A percentile compares a stretch with the other conserved stretches of the same genome.
Evolutionary conservation across 495 filamentous ascomycete genomes (phyloP).

Genomic region (Usnea hakonensis): DNA sequence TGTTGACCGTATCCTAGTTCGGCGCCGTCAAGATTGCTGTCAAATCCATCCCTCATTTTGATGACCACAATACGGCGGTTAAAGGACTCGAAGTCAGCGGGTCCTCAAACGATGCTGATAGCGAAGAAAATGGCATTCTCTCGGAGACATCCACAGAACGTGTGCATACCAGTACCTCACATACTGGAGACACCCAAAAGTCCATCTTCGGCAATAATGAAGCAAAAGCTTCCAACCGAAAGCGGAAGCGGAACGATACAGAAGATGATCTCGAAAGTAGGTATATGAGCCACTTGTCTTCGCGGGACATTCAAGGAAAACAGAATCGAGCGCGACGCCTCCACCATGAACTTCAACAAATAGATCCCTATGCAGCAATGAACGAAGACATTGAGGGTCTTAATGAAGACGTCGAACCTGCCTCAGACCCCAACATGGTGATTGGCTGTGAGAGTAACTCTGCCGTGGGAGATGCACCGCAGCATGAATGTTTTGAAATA

Average conservation of each 20-base stretch:
- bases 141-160: neutral
- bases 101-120: neutral
- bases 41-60: neutral
- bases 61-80: too few relatives aligned
- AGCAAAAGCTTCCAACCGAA: conserved; percentile 42
- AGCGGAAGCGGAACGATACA: conserved; percentile 65
- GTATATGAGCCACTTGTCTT: conserved; percentile 68
- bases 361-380: neutral
- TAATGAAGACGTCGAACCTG: conserved; percentile 24
- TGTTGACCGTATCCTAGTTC: conserved; percentile 9
- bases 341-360: conserved; percentile 15
- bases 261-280: conserved; percentile 71
- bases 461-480: conserved; percentile 29
- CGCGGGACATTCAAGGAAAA: conserved; percentile 47
- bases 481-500: conserved; percentile 50
- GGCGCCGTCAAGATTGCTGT: conserved; percentile 12
- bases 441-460: conserved; percentile 21
- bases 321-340: conserved; percentile 30
- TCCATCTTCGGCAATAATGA: neutral
- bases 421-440: conserved; percentile 13
- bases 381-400: conserved; percentile 3
- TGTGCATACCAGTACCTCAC: neutral
- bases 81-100: neutral
- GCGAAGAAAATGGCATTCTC: neutral
- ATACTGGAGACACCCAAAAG: neutral